A percentile compares a stretch with the other conserved stretches of the same genome.
Evolutionary conservation across 176 grass and related monocot genomes (phyloP).

Genomic region (Ensete ventricosum): DNA sequence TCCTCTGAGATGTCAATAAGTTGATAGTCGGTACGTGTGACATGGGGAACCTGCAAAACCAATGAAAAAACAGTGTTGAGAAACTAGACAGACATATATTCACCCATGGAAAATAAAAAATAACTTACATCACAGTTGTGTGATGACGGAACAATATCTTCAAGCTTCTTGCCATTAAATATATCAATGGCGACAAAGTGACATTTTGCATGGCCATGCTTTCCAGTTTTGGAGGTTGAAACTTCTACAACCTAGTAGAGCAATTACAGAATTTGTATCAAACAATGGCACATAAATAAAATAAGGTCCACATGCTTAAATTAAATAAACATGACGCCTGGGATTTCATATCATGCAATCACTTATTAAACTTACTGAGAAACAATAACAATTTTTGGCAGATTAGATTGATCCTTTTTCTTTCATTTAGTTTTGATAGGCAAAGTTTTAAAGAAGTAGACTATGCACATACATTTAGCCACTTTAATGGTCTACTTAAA

Average conservation of each 20-base stretch:
- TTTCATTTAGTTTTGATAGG: too few relatives aligned
- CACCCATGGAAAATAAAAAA: not conserved
- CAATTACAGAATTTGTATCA: not conserved
- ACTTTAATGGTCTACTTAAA: too few relatives aligned
- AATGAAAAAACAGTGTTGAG: conserved; percentile 2
- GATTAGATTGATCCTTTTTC: too few relatives aligned
- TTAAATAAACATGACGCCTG: not conserved
- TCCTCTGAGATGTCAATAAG: conserved; percentile 98
- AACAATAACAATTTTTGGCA: too few relatives aligned
- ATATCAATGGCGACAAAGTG: conserved; percentile 94
- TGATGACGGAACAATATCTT: conserved; percentile 95
- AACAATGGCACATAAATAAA: not conserved
- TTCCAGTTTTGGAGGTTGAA: conserved; percentile 94
- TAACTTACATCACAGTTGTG: conserved; percentile 86
- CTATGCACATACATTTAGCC: too few relatives aligned
- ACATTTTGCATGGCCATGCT: conserved; percentile 89
- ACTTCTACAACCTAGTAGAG: conserved; percentile 78
- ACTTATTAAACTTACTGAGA: not conserved
- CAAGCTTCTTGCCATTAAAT: conserved; percentile 92
- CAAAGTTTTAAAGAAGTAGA: too few relatives aligned
- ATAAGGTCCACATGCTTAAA: not conserved
- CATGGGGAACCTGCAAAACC: conserved; percentile 63
- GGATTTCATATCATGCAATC: not conserved
- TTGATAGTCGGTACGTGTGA: conserved; percentile 84
- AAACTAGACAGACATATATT: conserved; percentile 1